These are phyloP conservation scores for Capillidium heterosporum DNA, from an alignment of 371 early-diverging fungal species.

Conservation along the genomic window DNA sequence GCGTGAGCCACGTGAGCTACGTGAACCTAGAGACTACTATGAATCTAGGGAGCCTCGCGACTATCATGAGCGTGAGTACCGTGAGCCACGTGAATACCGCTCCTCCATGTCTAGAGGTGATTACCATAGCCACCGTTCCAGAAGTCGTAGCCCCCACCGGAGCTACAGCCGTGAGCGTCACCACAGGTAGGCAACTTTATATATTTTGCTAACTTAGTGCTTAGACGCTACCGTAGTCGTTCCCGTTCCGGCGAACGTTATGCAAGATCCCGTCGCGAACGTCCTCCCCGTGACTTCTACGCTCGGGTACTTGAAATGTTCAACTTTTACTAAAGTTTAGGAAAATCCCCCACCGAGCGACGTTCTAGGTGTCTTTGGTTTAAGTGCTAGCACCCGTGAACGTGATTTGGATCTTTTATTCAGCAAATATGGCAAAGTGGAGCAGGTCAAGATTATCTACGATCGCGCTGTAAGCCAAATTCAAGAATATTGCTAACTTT, in stretches of 20 bases:
- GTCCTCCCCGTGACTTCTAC: background rate
- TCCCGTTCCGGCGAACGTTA: background rate
- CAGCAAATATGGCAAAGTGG: background rate
- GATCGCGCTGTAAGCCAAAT: background rate
- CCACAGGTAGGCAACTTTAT: background rate
- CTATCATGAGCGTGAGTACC: too few species aligned
- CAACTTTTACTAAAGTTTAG: slow-evolving; percentile 14
- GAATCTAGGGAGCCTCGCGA: too few species aligned
- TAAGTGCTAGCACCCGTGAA: background rate
- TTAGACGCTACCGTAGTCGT: background rate
- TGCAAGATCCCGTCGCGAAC: background rate
- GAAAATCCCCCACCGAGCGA: slow-evolving; percentile 7
- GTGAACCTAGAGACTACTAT: too few species aligned
- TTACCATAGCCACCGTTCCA: background rate
- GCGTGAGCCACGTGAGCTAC: too few species aligned
- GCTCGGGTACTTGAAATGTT: background rate
- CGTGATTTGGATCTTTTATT: background rate
- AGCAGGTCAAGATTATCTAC: background rate
- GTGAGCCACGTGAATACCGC: too few species aligned
- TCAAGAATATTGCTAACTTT: background rate
- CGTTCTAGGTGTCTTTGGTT: slow-evolving; percentile 3
- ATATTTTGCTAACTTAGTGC: background rate
- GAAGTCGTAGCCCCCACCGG: background rate
- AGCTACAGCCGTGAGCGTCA: background rate
- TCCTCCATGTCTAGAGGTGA: too few species aligned